Conservation (phyloP, 1,284 basidiomycete species). For the Cryptococcus sp. region DNA sequence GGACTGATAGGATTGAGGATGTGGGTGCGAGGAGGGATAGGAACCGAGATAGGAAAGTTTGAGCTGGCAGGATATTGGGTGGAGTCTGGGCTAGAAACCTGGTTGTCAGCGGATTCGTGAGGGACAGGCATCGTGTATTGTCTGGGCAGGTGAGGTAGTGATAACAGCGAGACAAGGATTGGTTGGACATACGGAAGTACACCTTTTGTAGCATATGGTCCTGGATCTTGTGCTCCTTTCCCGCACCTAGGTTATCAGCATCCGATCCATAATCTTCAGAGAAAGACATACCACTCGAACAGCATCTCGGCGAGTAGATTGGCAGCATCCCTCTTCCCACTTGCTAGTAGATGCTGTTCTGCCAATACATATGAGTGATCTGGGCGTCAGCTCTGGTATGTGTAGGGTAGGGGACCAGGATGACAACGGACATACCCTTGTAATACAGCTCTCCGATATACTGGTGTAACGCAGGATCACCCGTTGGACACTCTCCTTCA, state of each 20-base stretch:
- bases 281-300: slow-evolving; percentile 62
- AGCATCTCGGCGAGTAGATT: slow-evolving; percentile 78
- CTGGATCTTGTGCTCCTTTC: slow-evolving; percentile 49
- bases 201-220: slow-evolving; percentile 74
- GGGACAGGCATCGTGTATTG: not conserved
- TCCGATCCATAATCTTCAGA: not conserved
- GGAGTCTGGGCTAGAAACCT: slow-evolving; percentile 80
- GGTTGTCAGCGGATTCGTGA: slow-evolving; percentile 1
- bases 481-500: slow-evolving; percentile 67
- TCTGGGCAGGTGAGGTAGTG: not conserved
- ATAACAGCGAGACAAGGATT: not conserved
- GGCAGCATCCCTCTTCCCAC: slow-evolving; percentile 81
- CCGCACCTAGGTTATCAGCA: slow-evolving; percentile 24
- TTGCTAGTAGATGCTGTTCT: slow-evolving; percentile 72
- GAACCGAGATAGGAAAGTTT: slow-evolving; percentile 74
- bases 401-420: not conserved
- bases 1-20: slow-evolving; percentile 50
- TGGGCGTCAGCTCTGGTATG: slow-evolving; percentile 37
- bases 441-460: slow-evolving; percentile 82
- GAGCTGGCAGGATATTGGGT: slow-evolving; percentile 79
- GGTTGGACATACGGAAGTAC: slow-evolving; percentile 65
- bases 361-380: slow-evolving; percentile 70
- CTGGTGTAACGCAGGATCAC: slow-evolving; percentile 77
- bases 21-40: slow-evolving; percentile 57
- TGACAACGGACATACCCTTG: slow-evolving; percentile 59